Evolutionary conservation across 1,284 basidiomycete species (phyloP).

Genomic region (Nidula niveotomentosa): DNA sequence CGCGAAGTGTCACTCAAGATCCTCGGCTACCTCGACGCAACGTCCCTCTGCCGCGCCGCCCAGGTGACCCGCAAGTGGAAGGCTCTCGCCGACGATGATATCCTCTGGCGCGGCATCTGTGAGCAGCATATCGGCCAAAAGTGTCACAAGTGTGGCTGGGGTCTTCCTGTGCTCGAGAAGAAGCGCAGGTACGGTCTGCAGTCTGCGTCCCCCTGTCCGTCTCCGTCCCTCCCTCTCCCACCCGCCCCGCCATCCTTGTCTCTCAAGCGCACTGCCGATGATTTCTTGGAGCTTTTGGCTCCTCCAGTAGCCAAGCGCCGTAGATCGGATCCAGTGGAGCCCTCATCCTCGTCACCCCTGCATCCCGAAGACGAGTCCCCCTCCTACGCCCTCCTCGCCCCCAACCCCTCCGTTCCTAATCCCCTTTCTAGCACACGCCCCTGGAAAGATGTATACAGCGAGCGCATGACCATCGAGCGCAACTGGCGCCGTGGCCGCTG

Average conservation of each 20-base stretch:
- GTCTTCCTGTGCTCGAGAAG: constrained; percentile 88
- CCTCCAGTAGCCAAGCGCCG: constrained; percentile 53
- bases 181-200: constrained; percentile 45
- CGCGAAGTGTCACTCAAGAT: constrained; percentile 91
- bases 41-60: constrained; percentile 92
- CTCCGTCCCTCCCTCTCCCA: constrained; percentile 24
- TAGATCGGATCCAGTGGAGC: constrained; percentile 29
- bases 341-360: constrained; percentile 12
- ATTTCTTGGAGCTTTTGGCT: constrained; percentile 16
- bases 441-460: constrained; percentile 99
- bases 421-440: constrained; percentile 65
- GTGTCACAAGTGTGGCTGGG: constrained; percentile 98
- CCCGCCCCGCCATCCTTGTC: constrained; percentile 15
- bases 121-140: constrained; percentile 99
- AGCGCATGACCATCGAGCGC: constrained; percentile 91
- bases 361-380: constrained; percentile 16
- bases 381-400: constrained; percentile 27
- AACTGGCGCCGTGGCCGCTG: constrained; percentile 97
- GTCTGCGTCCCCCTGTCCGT: constrained; percentile 33
- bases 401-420: constrained; percentile 16
- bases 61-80: constrained; percentile 92
- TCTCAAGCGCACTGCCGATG: constrained; percentile 37
- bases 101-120: constrained; percentile 96
- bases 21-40: constrained; percentile 93
- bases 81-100: constrained; percentile 91